Percentiles rank a stretch among this genome's conserved stretches.
Evolutionary conservation across 805 yeast genomes (phyloP).

Genomic region (Wickerhamomyces chambardii): DNA sequence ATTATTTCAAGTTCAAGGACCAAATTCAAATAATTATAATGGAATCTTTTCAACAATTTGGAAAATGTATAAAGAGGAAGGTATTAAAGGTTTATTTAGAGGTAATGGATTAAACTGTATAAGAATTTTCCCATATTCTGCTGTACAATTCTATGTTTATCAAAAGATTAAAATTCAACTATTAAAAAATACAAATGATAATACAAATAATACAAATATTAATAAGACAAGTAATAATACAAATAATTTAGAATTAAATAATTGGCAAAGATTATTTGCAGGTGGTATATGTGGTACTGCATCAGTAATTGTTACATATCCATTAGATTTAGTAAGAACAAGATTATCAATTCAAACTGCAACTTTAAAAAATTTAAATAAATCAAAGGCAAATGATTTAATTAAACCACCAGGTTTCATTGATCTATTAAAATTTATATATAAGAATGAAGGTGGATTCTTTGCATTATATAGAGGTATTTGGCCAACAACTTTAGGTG

Average conservation of each 20-base stretch:
- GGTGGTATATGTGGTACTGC: constrained; percentile 79
- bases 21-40: constrained; percentile 34
- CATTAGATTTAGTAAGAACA: constrained; percentile 86
- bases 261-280: constrained; percentile 53
- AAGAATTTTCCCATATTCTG: constrained; percentile 87
- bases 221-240: constrained; percentile 14
- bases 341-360: constrained; percentile 89
- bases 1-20: constrained; percentile 77
- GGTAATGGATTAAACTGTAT: constrained; percentile 90
- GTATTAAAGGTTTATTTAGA: constrained; percentile 80
- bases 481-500: constrained; percentile 87
- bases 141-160: constrained; percentile 86
- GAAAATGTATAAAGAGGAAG: constrained; percentile 84
- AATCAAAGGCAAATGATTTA: constrained; percentile 26
- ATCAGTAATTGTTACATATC: constrained; percentile 81
- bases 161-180: constrained; percentile 45
- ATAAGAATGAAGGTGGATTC: constrained; percentile 74
- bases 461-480: constrained; percentile 76
- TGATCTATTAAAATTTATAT: constrained; percentile 47
- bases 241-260: constrained; percentile 40
- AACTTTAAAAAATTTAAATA: constrained; percentile 31
- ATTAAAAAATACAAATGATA: constrained; percentile 12
- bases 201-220: constrained; percentile 10
- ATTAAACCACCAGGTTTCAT: constrained; percentile 64
- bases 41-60: constrained; percentile 71